phyloP scores from a whole-genome alignment of 805 yeast genomes.

The Cyberlindnera maritima region DNA sequence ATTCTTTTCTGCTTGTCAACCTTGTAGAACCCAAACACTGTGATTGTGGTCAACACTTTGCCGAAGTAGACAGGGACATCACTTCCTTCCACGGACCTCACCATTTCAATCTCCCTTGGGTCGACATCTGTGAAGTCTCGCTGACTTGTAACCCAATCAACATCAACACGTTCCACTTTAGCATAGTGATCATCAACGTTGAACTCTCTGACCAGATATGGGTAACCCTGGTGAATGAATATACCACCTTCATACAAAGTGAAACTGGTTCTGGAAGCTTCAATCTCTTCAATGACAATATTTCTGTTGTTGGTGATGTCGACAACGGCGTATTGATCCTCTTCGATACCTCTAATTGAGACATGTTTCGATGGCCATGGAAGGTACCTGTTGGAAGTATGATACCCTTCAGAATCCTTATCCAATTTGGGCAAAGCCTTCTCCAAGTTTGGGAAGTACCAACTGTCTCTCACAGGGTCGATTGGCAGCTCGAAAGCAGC shows the following conservation, averaged over 20 bases:
- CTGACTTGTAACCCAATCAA: conserved; percentile 91
- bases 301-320: conserved; percentile 80
- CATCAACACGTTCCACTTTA: conserved; percentile 81
- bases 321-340: conserved; percentile 81
- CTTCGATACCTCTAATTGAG: conserved; percentile 79
- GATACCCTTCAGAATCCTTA: conserved; percentile 45
- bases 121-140: conserved; percentile 93
- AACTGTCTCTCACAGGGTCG: conserved; percentile 43
- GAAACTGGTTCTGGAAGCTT: conserved; percentile 83
- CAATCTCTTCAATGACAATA: conserved; percentile 82
- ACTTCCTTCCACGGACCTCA: conserved; percentile 50
- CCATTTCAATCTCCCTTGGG: conserved; percentile 67
- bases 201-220: conserved; percentile 83
- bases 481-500: conserved; percentile 88
- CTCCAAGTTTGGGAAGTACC: conserved; percentile 46
- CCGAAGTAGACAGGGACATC: conserved; percentile 74
- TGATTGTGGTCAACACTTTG: conserved; percentile 61
- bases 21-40: conserved; percentile 92
- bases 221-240: conserved; percentile 88
- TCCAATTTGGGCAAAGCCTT: conserved; percentile 34
- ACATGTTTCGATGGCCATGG: conserved; percentile 84
- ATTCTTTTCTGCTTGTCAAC: conserved; percentile 72
- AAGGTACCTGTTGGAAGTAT: conserved; percentile 54
- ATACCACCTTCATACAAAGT: conserved; percentile 92
- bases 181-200: conserved; percentile 79